Conservation (phyloP, 2,329 filamentous ascomycete genomes). For the Fusarium clavum region DNA sequence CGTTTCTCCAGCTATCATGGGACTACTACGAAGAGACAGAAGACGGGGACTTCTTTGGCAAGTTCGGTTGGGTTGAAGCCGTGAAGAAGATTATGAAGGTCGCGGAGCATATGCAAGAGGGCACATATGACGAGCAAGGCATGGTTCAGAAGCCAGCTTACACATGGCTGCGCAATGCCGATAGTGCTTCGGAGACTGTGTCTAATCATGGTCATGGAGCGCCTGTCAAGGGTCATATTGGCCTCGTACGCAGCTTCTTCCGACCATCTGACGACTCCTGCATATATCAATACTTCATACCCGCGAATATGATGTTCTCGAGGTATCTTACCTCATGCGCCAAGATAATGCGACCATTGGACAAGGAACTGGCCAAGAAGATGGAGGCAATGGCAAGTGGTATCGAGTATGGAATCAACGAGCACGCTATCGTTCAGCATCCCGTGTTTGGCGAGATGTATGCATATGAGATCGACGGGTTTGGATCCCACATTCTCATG, state of each 20-base stretch:
- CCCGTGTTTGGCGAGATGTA: slow-evolving; percentile 73
- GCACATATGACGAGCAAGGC: slow-evolving; percentile 76
- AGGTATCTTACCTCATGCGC: slow-evolving; percentile 67
- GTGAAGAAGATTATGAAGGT: slow-evolving; percentile 76
- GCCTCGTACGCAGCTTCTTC: slow-evolving; percentile 88
- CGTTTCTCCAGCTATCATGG: slow-evolving; percentile 84
- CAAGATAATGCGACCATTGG: slow-evolving; percentile 58
- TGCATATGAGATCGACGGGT: slow-evolving; percentile 77
- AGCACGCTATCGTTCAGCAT: slow-evolving; percentile 74
- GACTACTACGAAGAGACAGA: slow-evolving; percentile 81
- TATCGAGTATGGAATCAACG: slow-evolving; percentile 74
- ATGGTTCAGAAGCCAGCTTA: slow-evolving; percentile 71
- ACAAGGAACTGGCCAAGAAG: slow-evolving; percentile 63
- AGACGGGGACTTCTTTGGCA: slow-evolving; percentile 79
- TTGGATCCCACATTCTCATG: slow-evolving; percentile 70
- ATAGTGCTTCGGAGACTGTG: slow-evolving; percentile 82
- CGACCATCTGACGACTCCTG: slow-evolving; percentile 90
- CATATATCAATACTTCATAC: slow-evolving; percentile 87
- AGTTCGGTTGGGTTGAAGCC: slow-evolving; percentile 77
- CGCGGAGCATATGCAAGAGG: slow-evolving; percentile 75
- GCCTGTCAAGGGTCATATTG: slow-evolving; percentile 81
- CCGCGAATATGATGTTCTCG: slow-evolving; percentile 87
- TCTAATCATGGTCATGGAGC: slow-evolving; percentile 81
- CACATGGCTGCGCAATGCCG: slow-evolving; percentile 80
- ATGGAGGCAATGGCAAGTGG: slow-evolving; percentile 68